Percentiles rank a stretch among this genome's conserved stretches.
Conservation (phyloP, 495 filamentous ascomycete species). For the Penicillium waksmanii region DNA sequence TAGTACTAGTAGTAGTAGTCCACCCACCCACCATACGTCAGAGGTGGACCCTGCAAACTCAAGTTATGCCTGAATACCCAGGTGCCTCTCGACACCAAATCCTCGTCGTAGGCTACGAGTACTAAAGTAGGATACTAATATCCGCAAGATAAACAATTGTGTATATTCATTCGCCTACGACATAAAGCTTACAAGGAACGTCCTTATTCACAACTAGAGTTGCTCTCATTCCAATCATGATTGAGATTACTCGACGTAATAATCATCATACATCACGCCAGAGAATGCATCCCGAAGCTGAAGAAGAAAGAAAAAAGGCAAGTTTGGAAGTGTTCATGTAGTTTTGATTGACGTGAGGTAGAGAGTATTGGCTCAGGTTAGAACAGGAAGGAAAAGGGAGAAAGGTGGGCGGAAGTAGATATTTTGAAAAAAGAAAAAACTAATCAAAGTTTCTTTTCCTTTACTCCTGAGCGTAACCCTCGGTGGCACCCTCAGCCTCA, state of each 20-base stretch:
- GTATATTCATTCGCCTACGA: no score
- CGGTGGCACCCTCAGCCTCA: constrained; percentile 47
- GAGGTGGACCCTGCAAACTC: background rate
- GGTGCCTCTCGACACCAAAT: no score
- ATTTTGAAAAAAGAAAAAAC: constrained; percentile 18
- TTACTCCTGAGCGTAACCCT: constrained; percentile 54
- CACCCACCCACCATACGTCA: background rate
- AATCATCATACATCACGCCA: constrained; percentile 4
- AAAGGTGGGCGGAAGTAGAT: constrained; percentile 30
- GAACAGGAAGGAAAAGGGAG: constrained; percentile 41
- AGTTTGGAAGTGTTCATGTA: constrained; percentile 44
- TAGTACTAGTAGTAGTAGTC: no score
- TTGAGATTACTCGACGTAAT: background rate
- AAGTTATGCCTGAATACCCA: no score
- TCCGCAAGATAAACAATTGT: no score
- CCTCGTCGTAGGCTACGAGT: no score
- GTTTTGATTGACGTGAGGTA: constrained; percentile 50
- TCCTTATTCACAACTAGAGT: background rate
- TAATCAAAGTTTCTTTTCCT: constrained; percentile 22
- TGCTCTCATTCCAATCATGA: constrained; percentile 8
- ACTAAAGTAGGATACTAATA: no score
- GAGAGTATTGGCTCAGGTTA: constrained; percentile 42
- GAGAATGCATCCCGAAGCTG: constrained; percentile 5
- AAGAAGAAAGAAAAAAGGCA: constrained; percentile 2
- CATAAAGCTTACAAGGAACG: no score